A percentile compares a stretch with the other conserved stretches of the same genome.
phyloP scores from a whole-genome alignment of 768 basidiomycete species.

The Amanita fuliginea region DNA sequence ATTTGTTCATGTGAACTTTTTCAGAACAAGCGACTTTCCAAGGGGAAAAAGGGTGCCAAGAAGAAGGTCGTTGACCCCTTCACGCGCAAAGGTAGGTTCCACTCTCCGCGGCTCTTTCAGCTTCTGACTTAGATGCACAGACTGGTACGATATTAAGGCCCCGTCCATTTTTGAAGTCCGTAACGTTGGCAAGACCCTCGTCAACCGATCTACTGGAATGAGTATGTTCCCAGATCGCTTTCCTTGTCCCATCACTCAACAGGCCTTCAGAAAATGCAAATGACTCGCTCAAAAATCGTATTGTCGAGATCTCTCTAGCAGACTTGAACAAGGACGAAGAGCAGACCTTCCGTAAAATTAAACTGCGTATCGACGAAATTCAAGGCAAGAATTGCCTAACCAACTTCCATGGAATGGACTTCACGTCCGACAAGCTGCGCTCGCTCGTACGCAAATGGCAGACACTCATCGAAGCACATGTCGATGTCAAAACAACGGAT shows the following conservation, averaged over 20 bases:
- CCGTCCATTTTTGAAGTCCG: slow-evolving; percentile 95
- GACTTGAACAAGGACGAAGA: slow-evolving; percentile 99
- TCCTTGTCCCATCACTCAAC: background rate
- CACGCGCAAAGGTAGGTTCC: slow-evolving; percentile 82
- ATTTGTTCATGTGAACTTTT: background rate
- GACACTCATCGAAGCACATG: slow-evolving; percentile 95
- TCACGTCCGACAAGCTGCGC: slow-evolving; percentile 99
- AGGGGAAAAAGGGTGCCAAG: slow-evolving; percentile 99
- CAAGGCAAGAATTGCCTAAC: slow-evolving; percentile 99
- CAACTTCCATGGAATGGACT: slow-evolving; percentile 99
- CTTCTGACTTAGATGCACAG: slow-evolving; percentile 28
- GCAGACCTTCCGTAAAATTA: slow-evolving; percentile 98
- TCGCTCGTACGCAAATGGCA: slow-evolving; percentile 99
- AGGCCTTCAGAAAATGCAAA: slow-evolving; percentile 80
- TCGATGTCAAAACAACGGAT: slow-evolving; percentile 98
- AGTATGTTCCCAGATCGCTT: slow-evolving; percentile 49
- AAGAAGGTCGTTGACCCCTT: slow-evolving; percentile 99
- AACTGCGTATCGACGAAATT: slow-evolving; percentile 91
- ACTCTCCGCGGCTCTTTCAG: slow-evolving; percentile 6
- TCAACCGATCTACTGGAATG: slow-evolving; percentile 95
- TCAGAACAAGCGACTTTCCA: slow-evolving; percentile 96
- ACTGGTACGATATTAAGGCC: slow-evolving; percentile 99
- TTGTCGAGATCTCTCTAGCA: slow-evolving; percentile 91
- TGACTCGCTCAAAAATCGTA: slow-evolving; percentile 95
- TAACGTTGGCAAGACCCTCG: slow-evolving; percentile 97